A percentile compares a stretch with the other conserved stretches of the same genome.
Conservation (phyloP, 257 asterid species). For the Capsicum chinense region DNA sequence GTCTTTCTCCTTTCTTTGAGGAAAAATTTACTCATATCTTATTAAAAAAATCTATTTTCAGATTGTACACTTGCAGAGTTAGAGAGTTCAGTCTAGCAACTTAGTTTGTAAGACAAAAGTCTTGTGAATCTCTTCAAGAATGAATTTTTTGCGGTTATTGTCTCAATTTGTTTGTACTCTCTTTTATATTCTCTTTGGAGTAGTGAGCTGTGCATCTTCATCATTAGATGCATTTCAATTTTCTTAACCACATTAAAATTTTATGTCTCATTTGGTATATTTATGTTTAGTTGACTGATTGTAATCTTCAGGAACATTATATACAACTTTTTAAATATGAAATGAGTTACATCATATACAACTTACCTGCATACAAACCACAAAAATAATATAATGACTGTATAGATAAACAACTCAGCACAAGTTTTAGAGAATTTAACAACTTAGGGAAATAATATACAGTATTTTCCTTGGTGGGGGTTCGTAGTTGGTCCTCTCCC, state of each 20-base stretch:
- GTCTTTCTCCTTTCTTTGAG: neutral
- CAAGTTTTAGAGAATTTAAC: conserved; percentile 2
- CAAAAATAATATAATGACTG: neutral
- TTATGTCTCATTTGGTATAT: neutral
- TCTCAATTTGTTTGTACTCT: neutral
- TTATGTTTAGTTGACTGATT: neutral
- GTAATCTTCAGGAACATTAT: neutral
- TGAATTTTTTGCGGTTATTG: neutral
- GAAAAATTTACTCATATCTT: too few species aligned
- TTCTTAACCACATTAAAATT: neutral
- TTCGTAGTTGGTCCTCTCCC: neutral
- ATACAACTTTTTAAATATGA: neutral
- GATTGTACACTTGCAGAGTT: too few species aligned
- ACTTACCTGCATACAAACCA: neutral
- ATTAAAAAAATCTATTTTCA: too few species aligned
- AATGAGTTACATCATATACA: neutral
- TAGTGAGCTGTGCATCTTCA: neutral
- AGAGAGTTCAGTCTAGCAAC: too few species aligned
- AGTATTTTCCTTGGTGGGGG: neutral
- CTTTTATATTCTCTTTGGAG: neutral
- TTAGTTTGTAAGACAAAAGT: neutral
- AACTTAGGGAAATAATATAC: conserved; percentile 17
- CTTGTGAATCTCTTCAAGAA: neutral
- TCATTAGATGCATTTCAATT: neutral
- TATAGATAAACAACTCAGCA: conserved; percentile 10